Conservation (phyloP, 108 stramenopile species). For the Nitzschia palea region DNA sequence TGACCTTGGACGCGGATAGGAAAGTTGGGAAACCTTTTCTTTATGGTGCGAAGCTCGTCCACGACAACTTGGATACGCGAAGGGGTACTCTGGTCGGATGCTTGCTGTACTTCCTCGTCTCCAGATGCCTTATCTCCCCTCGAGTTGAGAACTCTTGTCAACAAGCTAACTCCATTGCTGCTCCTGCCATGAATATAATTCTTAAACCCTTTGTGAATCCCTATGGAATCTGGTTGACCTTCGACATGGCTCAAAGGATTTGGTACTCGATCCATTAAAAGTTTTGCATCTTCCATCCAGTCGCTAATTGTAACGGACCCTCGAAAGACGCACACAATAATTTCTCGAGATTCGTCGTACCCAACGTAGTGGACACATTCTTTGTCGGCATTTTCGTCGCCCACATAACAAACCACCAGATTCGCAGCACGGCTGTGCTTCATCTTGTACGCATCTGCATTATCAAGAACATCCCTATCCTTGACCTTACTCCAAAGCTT, state of each 20-base stretch:
- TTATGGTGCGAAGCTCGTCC: not conserved
- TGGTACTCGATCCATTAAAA: constrained; percentile 32
- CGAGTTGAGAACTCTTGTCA: not conserved
- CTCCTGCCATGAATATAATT: constrained; percentile 30
- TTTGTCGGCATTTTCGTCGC: not conserved
- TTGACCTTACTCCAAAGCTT: not conserved
- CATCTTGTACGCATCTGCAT: not conserved
- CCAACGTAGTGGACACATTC: constrained; percentile 12
- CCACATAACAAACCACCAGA: not conserved
- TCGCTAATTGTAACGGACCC: constrained; percentile 60
- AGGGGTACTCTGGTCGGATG: not conserved
- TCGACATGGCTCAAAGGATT: constrained; percentile 38
- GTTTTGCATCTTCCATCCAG: constrained; percentile 57
- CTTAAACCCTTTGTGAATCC: constrained; percentile 61
- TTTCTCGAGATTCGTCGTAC: not conserved
- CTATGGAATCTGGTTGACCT: constrained; percentile 21
- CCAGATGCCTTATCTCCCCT: not conserved
- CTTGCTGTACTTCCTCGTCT: not conserved
- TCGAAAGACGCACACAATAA: constrained; percentile 56
- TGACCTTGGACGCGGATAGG: constrained; percentile 64
- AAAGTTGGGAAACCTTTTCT: constrained; percentile 13
- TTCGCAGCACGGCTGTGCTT: not conserved
- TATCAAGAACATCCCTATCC: not conserved
- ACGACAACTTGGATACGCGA: not conserved
- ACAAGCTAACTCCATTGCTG: not conserved